Conservation (phyloP, 257 asterid genomes). For the Ehretia macrophylla region DNA sequence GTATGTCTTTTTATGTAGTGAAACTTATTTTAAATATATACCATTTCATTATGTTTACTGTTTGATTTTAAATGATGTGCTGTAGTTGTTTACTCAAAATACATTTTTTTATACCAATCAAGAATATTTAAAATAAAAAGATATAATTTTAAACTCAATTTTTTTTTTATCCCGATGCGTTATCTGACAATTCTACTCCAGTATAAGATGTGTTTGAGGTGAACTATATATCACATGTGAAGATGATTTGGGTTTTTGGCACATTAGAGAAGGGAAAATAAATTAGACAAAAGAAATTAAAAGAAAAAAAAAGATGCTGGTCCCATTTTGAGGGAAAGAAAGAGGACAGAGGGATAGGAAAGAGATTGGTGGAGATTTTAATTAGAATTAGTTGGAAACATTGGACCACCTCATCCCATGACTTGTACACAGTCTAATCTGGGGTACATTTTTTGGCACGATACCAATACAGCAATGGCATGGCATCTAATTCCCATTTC, state of each 20-base stretch:
- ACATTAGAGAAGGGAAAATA: neutral
- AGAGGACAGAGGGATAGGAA: neutral
- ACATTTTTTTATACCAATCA: no score
- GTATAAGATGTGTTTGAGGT: constrained; percentile 3
- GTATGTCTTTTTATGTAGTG: no score
- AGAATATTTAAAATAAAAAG: no score
- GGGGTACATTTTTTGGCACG: constrained; percentile 46
- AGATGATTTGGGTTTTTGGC: neutral
- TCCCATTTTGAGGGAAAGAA: constrained; percentile 36
- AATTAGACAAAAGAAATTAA: neutral
- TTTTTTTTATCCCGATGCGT: no score
- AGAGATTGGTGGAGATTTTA: constrained; percentile 54
- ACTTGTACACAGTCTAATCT: constrained; percentile 55
- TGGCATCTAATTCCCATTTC: constrained; percentile 50
- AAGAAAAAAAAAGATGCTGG: constrained; percentile 30
- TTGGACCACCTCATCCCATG: constrained; percentile 82
- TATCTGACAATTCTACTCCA: no score
- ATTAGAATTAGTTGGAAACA: constrained; percentile 71
- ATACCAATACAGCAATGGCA: no score
- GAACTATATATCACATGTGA: neutral
- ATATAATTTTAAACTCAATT: no score
- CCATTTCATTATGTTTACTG: no score
- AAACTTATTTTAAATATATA: no score
- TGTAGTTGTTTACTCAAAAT: no score
- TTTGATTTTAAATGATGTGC: no score